phyloP scores from a whole-genome alignment of 2,329 filamentous ascomycete genomes.

The Epicoccum sorghinum region DNA sequence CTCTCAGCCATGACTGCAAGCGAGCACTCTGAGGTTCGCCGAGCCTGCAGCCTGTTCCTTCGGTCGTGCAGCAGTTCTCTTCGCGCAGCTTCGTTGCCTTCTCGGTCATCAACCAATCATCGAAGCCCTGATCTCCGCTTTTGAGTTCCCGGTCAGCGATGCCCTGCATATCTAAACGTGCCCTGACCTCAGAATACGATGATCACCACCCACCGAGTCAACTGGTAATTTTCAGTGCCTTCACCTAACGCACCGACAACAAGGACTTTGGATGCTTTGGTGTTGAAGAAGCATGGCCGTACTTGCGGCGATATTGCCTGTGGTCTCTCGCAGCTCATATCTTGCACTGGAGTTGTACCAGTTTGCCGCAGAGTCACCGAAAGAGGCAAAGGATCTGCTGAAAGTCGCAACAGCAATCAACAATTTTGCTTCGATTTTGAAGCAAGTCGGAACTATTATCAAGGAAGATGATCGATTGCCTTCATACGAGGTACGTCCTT shows the following conservation, averaged over 20 bases:
- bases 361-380: constrained; percentile 31
- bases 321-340: constrained; percentile 41
- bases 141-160: constrained; percentile 32
- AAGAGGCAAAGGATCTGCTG: constrained; percentile 34
- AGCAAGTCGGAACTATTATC: constrained; percentile 47
- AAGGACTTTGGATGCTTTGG: constrained; percentile 1
- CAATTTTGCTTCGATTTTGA: constrained; percentile 44
- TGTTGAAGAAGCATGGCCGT: constrained; percentile 37
- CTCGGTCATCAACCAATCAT: constrained; percentile 27
- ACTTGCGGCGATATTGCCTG: constrained; percentile 43
- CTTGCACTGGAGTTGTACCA: constrained; percentile 45
- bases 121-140: constrained; percentile 23
- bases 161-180: constrained; percentile 29
- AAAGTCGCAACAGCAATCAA: constrained; percentile 43
- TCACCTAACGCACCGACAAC: constrained; percentile 5
- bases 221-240: constrained; percentile 24
- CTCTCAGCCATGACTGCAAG: constrained; percentile 8
- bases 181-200: constrained; percentile 35
- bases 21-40: constrained; percentile 18
- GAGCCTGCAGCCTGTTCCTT: constrained; percentile 23
- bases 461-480: constrained; percentile 47
- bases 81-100: constrained; percentile 18
- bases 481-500: constrained; percentile 40
- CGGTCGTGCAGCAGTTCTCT: constrained; percentile 21
- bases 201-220: constrained; percentile 20